Base-by-base conservation (phyloP, 2,329 filamentous ascomycete species). In the Geosmithia putterillii region DNA sequence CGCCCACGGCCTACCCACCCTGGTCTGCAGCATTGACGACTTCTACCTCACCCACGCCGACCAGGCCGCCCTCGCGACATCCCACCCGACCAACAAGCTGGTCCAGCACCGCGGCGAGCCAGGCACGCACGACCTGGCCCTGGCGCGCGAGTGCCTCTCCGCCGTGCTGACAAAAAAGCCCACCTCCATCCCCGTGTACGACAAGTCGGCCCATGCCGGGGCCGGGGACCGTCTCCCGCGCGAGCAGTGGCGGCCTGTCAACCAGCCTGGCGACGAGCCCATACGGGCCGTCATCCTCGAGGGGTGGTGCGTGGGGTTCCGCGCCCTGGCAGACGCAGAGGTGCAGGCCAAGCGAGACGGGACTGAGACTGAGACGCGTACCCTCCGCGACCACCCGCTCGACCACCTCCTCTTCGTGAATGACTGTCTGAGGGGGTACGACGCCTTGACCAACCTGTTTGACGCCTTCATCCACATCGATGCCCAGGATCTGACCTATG, bases 241-340 rank as follows among this genome's bases (percentile, higher is more conserved):
- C 45, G 63, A 62, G 10, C 56, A 70, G 40, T 94, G 87, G 85
- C 63, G 70, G 21, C 55, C 56, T 14, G 70, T 82, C 46, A 77
- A 78, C 50, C 62, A 58, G 39, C 62, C 60, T 0, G 71, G 70
- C 8, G 67, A 74, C 43, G 59, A 56, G 2, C 66, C 60, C n/a
- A 62, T 74, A 20, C 61, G 74, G 20, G 76, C 90, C 7, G 72
- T 95, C 19, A 76, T 95, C 42, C 80, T 95, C 49, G 88, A 95
- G 60, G 88, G 89, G 17, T 95, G 88, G 89, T 92, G 83, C 59
- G 79, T 94, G 12, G 89, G 87, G 3, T 95, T 95, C 63, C 77
- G 80, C 6, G 61, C 82, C 1, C 60, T 89, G 12, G 52, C 64
- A 23, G 60, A 70, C 1, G 57, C 64, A n/a, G 67, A 72, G 5